Percentiles rank a stretch among this genome's conserved stretches.
phyloP scores from a whole-genome alignment of 306 rosid genomes.

The Ochetophila trinervis region DNA sequence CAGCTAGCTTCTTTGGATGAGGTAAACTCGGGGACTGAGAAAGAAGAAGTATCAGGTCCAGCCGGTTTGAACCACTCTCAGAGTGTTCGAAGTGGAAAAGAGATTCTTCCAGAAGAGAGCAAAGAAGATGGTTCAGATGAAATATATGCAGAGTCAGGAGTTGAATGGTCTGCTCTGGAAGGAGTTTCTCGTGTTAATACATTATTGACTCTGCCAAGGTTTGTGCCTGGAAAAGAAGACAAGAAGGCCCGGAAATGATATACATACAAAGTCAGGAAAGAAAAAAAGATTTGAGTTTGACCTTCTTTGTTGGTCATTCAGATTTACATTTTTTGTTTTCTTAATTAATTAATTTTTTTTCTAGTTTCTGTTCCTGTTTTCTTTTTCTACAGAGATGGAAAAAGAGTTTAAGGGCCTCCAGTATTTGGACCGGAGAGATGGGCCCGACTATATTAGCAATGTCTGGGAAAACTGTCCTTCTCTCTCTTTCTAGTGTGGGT shows the following conservation, averaged over 20 bases:
- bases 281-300: neutral
- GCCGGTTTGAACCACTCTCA: constrained; percentile 40
- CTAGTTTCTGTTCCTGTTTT: constrained; percentile 23
- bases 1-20: constrained; percentile 30
- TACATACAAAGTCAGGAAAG: constrained; percentile 13
- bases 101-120: constrained; percentile 28
- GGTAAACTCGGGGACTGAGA: constrained; percentile 27
- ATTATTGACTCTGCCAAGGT: constrained; percentile 84
- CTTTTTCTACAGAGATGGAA: constrained; percentile 26
- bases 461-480: constrained; percentile 62
- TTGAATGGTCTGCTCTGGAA: constrained; percentile 94
- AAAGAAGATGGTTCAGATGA: constrained; percentile 45
- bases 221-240: constrained; percentile 69
- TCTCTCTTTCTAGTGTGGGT: constrained; percentile 33
- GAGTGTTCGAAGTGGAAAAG: constrained; percentile 44
- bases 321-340: constrained; percentile 23
- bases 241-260: constrained; percentile 41
- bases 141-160: constrained; percentile 42
- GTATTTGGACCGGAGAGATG: constrained; percentile 43
- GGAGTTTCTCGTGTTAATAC: constrained; percentile 98
- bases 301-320: constrained; percentile 9
- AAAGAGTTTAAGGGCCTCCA: constrained; percentile 27
- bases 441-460: constrained; percentile 66
- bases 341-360: constrained; percentile 16
- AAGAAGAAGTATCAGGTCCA: constrained; percentile 36